Evolutionary conservation across 2,329 filamentous ascomycete species (phyloP).

Genomic region (Penicillium rolfsii): DNA sequence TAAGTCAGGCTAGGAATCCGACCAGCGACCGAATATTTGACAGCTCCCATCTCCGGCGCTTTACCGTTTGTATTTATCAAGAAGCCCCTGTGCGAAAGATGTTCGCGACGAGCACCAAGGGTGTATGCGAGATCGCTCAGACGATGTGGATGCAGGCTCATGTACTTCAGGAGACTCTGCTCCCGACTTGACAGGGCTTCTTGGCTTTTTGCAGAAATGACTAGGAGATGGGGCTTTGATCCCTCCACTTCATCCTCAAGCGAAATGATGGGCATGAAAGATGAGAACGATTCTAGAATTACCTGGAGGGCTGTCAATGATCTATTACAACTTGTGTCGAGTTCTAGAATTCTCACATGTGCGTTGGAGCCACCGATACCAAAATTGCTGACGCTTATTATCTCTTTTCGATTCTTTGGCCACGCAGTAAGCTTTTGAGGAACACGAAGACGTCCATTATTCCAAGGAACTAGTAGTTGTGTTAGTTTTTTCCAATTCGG

Average conservation of each 20-base stretch:
- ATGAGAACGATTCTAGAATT: conserved; percentile 16
- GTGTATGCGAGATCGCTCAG: conserved; percentile 23
- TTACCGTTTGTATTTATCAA: conserved; percentile 6
- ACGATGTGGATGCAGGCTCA: conserved; percentile 1
- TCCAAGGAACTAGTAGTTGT: conserved; percentile 20
- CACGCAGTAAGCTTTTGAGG: conserved; percentile 28
- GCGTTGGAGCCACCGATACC: conserved; percentile 36
- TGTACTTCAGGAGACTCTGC: conserved; percentile 12
- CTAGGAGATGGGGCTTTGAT: conserved; percentile 12
- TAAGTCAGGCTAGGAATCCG: conserved; percentile 22
- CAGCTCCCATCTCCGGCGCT: not conserved
- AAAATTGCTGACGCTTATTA: conserved; percentile 40
- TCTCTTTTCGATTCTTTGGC: conserved; percentile 28
- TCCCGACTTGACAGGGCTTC: conserved; percentile 12
- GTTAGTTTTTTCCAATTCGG: not conserved
- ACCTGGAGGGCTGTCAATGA: not conserved
- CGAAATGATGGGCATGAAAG: not conserved
- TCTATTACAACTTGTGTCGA: conserved; percentile 1
- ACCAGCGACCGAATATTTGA: conserved; percentile 1
- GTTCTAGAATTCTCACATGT: conserved; percentile 17
- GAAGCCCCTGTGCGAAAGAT: conserved; percentile 22
- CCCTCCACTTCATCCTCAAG: not conserved
- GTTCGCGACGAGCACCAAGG: conserved; percentile 19
- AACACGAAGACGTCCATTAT: conserved; percentile 21
- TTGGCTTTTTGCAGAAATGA: conserved; percentile 23